Conservation (phyloP, 352 stramenopile species). For the Phytophthora pinifolia region DNA sequence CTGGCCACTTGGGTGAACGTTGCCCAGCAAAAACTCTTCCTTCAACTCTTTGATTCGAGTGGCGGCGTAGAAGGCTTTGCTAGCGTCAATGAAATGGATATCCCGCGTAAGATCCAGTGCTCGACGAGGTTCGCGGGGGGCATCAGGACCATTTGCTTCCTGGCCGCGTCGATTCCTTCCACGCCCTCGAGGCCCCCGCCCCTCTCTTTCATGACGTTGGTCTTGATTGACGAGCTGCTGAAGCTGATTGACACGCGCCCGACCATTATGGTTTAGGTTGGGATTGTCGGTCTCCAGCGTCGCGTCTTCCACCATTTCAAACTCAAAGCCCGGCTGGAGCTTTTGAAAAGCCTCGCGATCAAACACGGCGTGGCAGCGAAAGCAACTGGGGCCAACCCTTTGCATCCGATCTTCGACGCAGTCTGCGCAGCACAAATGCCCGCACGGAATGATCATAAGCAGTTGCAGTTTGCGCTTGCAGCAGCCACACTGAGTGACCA, state of each 20-base stretch:
- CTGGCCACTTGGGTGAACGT: constrained; percentile 6
- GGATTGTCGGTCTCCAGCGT: constrained; percentile 17
- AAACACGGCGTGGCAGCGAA: constrained; percentile 49
- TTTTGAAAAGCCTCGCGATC: constrained; percentile 91
- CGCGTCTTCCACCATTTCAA: constrained; percentile 39
- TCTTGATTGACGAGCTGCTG: constrained; percentile 31
- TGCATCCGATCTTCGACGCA: constrained; percentile 86
- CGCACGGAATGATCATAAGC: constrained; percentile 92
- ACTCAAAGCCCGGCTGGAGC: constrained; percentile 86
- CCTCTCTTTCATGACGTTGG: constrained; percentile 19
- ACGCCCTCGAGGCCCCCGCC: constrained; percentile 7
- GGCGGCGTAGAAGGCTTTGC: constrained; percentile 76
- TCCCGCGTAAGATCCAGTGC: constrained; percentile 37
- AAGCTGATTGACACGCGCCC: constrained; percentile 26
- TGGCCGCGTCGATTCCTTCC: constrained; percentile 20
- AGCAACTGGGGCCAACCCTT: constrained; percentile 49
- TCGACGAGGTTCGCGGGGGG: constrained; percentile 28
- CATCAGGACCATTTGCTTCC: constrained; percentile 22
- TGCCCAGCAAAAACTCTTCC: constrained; percentile 43
- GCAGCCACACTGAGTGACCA: constrained; percentile 68
- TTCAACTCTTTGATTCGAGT: constrained; percentile 64
- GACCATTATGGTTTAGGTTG: constrained; percentile 25
- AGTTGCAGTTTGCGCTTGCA: constrained; percentile 86
- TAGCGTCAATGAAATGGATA: constrained; percentile 55
- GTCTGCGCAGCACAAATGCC: constrained; percentile 91